Evolutionary conservation across 768 basidiomycete species (phyloP), one percentile per base, ranked within the genome.

Genomic region (Hypholoma sublateritium): DNA sequence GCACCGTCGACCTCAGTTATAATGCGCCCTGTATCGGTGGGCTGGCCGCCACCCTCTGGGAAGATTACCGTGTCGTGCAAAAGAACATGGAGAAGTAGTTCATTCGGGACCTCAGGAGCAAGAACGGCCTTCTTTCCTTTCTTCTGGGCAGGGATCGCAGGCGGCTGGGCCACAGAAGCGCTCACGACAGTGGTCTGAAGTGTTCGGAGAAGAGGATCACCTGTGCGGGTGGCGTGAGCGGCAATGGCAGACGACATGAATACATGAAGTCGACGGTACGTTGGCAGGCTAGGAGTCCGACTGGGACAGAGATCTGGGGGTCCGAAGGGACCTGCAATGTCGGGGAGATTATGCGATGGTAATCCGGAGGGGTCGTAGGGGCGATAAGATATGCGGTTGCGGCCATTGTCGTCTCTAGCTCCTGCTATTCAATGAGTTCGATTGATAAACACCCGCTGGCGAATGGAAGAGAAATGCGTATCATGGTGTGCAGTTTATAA

Each of bases 41-140:
- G 88, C 60, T 93, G 91, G 0, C 92, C 92, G 11, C 91, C 80
- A 8, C 89, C 91, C 70, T 92, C 90, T 0, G 91, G 91, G 67
- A 92, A 93, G 46, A 91, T 80, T 12, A 89, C 79, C 0, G 89
- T 91, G 66, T 93, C 91, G 50, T 88, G 85, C 44, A 91, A 72
- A 50, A 86, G 76, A 7, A 93, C 73, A 63, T 90, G 86, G 46
- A 89, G 77, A 16, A 86, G 70, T 2, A 84, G 78, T 35, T 67
- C 74, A 21, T 70, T 71, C 0, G 74, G 71, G 44, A 79, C 65
- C n/a, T 71, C 66, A 14, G 82, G 78, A 22, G 80, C 66, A 14
- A 78, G 66, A 12, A 82, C 79, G n/a, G 81, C 75, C 66, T 86
- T 88, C 67, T 82, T 84, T 9, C 69, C 55, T 52, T 82, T 81